These are phyloP conservation scores for Phytophthora pinifolia DNA, from an alignment of 352 stramenopile species.

Conservation along the genomic window DNA sequence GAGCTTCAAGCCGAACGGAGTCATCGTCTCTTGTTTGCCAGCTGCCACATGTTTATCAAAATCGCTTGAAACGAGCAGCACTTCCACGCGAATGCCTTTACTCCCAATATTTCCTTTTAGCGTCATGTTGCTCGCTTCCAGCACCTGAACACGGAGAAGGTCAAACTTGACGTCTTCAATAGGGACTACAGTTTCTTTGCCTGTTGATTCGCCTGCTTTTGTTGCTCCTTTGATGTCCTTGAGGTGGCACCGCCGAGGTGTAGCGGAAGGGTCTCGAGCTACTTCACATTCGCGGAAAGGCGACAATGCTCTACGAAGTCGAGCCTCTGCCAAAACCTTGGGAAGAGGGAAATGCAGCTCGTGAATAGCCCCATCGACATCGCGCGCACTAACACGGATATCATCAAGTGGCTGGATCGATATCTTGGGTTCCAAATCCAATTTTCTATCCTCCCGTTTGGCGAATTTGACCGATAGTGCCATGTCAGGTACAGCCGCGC, in stretches of 20 bases:
- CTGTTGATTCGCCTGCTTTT: too few relatives aligned
- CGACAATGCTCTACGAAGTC: constrained; percentile 41
- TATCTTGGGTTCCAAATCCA: constrained; percentile 29
- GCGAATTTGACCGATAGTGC: constrained; percentile 32
- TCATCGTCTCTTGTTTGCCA: constrained; percentile 24
- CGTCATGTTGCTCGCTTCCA: constrained; percentile 51
- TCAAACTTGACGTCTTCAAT: constrained; percentile 48
- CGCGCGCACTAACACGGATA: constrained; percentile 40
- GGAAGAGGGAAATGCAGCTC: constrained; percentile 52
- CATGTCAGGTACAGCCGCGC: constrained; percentile 1
- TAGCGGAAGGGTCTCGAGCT: constrained; percentile 10
- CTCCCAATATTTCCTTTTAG: constrained; percentile 34
- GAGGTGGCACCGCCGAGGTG: neutral
- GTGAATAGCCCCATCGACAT: constrained; percentile 27
- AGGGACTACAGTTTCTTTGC: too few relatives aligned
- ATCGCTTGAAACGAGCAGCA: constrained; percentile 55
- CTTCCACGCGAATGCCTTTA: constrained; percentile 36
- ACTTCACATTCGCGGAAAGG: constrained; percentile 39
- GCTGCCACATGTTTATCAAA: constrained; percentile 28
- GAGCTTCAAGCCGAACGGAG: constrained; percentile 44
- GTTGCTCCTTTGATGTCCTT: too few relatives aligned
- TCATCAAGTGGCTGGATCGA: constrained; percentile 49
- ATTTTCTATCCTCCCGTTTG: constrained; percentile 19
- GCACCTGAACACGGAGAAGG: constrained; percentile 40
- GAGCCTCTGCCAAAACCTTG: constrained; percentile 44